phyloP scores from a whole-genome alignment of 2,329 filamentous ascomycete genomes.

The Tolypocladium endophyticum region DNA sequence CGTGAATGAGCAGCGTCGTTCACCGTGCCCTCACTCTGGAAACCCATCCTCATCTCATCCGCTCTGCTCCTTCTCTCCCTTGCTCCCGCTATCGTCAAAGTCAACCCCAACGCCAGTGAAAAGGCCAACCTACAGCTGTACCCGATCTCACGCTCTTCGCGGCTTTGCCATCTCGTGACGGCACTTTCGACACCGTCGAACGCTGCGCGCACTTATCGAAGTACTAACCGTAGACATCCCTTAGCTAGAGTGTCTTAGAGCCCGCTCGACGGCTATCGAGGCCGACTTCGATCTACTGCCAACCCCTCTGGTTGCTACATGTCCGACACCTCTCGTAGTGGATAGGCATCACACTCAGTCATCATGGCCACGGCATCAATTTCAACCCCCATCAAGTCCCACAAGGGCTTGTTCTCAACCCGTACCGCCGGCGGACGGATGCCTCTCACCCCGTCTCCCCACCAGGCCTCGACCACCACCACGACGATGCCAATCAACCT shows the following conservation, averaged over 20 bases:
- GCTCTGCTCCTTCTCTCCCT: conserved; percentile 5
- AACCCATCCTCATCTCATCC: conserved; percentile 8
- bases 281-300: conserved; percentile 24
- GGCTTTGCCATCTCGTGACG: conserved; percentile 30
- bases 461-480: conserved; percentile 47
- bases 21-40: conserved; percentile 13
- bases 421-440: conserved; percentile 91
- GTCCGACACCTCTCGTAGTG: conserved; percentile 19
- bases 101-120: conserved; percentile 10
- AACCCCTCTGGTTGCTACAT: conserved; percentile 40
- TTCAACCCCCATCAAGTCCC: conserved; percentile 90
- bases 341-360: conserved; percentile 17
- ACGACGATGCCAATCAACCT: conserved; percentile 35
- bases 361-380: conserved; percentile 73
- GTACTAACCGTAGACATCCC: conserved; percentile 46
- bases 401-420: conserved; percentile 82
- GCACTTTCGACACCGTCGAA: conserved; percentile 35
- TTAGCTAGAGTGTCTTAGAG: conserved; percentile 51
- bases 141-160: conserved; percentile 35
- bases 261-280: conserved; percentile 34
- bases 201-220: conserved; percentile 26
- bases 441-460: conserved; percentile 86
- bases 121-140: conserved; percentile 23
- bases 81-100: background rate
- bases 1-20: conserved; percentile 8